Conservation (phyloP, 2,329 filamentous ascomycete genomes). For the Hypoxylon sp. region DNA sequence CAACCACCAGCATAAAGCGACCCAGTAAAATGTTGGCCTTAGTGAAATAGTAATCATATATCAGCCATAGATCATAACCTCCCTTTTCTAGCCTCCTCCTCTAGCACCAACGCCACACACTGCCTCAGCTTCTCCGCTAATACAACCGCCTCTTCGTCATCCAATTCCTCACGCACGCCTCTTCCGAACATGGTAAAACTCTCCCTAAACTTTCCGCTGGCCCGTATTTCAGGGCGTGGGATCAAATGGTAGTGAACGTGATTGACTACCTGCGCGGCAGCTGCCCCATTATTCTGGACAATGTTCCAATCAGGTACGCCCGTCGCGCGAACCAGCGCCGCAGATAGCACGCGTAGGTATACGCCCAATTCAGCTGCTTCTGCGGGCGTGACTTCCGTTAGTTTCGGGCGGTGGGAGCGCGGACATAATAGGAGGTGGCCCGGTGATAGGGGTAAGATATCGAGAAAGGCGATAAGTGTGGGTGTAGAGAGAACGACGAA, state of each 20-base stretch:
- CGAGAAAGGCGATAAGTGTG: constrained; percentile 86
- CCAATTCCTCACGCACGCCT: constrained; percentile 79
- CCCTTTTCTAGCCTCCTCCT: constrained; percentile 59
- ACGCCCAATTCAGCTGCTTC: constrained; percentile 78
- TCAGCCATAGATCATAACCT: constrained; percentile 51
- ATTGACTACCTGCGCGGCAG: constrained; percentile 91
- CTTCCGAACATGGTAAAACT: constrained; percentile 88
- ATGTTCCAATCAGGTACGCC: constrained; percentile 92
- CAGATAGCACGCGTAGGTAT: constrained; percentile 79
- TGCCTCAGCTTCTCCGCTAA: constrained; percentile 71
- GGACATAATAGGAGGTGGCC: constrained; percentile 90
- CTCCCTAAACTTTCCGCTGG: constrained; percentile 67
- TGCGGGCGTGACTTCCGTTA: constrained; percentile 75
- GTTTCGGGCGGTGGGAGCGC: constrained; percentile 81
- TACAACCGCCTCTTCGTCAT: constrained; percentile 78
- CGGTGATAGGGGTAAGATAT: constrained; percentile 88
- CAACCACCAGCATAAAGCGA: background rate
- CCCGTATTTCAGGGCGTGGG: constrained; percentile 79
- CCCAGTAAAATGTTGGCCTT: background rate
- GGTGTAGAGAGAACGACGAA: constrained; percentile 84
- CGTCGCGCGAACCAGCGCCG: constrained; percentile 77
- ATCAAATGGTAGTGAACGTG: constrained; percentile 98
- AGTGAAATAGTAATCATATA: background rate
- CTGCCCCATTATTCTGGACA: constrained; percentile 93
- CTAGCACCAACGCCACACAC: constrained; percentile 65